phyloP scores from a whole-genome alignment of 257 asterid species.

The Capsicum pubescens region DNA sequence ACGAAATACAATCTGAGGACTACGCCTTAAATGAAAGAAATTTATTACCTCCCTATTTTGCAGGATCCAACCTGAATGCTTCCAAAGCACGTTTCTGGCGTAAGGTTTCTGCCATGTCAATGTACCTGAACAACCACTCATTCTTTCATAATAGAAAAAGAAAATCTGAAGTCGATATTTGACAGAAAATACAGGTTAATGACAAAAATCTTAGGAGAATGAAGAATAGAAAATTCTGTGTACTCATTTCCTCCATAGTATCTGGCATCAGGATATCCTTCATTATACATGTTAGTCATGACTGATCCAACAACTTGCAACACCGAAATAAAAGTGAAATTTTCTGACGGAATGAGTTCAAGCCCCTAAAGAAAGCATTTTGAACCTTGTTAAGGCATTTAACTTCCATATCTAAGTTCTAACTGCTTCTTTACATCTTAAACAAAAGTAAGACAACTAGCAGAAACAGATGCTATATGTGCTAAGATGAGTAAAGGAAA shows the following conservation, averaged over 20 bases:
- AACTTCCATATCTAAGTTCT: neutral
- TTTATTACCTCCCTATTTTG: constrained; percentile 92
- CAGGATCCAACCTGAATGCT: constrained; percentile 82
- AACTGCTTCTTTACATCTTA: constrained; percentile 16
- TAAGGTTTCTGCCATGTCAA: constrained; percentile 94
- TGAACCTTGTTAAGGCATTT: constrained; percentile 5
- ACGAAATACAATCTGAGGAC: neutral
- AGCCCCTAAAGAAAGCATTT: constrained; percentile 56
- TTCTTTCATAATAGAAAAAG: constrained; percentile 18
- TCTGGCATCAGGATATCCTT: constrained; percentile 98
- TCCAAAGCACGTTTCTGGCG: constrained; percentile 97
- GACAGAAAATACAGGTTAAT: neutral
- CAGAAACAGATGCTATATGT: neutral
- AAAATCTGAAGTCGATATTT: neutral
- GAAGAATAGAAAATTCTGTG: constrained; percentile 30
- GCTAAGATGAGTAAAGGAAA: neutral
- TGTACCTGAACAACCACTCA: constrained; percentile 59
- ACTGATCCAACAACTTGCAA: constrained; percentile 99
- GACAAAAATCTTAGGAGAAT: neutral
- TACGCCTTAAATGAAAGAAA: neutral
- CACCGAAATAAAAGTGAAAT: constrained; percentile 85
- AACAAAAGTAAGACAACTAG: neutral
- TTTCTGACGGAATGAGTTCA: constrained; percentile 93
- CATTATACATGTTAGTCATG: constrained; percentile 94
- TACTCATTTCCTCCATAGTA: constrained; percentile 98